These are phyloP conservation scores for Fragaria vesca DNA, from an alignment of 306 rosid genomes.

Conservation along the genomic window DNA sequence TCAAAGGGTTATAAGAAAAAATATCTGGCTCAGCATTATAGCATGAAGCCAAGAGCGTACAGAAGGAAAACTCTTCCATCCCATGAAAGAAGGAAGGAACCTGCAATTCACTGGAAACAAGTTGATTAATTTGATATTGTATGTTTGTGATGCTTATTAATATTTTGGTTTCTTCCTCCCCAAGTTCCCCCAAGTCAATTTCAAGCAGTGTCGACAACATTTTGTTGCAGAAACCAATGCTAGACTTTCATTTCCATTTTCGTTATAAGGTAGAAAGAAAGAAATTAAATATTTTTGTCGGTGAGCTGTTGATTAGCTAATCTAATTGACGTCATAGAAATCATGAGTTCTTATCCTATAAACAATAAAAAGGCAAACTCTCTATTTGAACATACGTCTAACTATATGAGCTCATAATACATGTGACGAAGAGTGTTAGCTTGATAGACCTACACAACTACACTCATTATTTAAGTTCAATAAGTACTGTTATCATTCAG, in stretches of 20 bases:
- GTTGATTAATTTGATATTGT: not conserved
- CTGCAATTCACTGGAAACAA: not conserved
- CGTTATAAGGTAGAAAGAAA: not conserved
- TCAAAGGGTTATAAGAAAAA: not conserved
- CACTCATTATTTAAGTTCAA: not conserved
- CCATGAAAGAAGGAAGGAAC: not conserved
- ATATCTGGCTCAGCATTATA: not conserved
- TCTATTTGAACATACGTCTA: too few relatives aligned
- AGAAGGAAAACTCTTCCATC: not conserved
- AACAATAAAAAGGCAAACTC: too few relatives aligned
- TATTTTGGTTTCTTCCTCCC: conserved; percentile 1
- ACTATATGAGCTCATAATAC: too few relatives aligned
- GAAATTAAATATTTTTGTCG: too few relatives aligned
- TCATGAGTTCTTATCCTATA: too few relatives aligned
- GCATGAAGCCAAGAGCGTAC: not conserved
- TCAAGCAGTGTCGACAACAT: not conserved
- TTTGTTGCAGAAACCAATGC: not conserved
- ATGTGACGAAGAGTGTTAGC: too few relatives aligned
- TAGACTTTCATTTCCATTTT: not conserved
- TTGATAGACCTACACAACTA: too few relatives aligned
- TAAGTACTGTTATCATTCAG: too few relatives aligned
- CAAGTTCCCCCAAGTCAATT: not conserved
- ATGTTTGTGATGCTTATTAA: not conserved
- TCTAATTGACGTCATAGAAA: too few relatives aligned
- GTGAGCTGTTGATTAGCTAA: too few relatives aligned